These are phyloP conservation scores for Alternaria angustiovoidea DNA, from an alignment of 2,329 filamentous ascomycete species.

Conservation along the genomic window DNA sequence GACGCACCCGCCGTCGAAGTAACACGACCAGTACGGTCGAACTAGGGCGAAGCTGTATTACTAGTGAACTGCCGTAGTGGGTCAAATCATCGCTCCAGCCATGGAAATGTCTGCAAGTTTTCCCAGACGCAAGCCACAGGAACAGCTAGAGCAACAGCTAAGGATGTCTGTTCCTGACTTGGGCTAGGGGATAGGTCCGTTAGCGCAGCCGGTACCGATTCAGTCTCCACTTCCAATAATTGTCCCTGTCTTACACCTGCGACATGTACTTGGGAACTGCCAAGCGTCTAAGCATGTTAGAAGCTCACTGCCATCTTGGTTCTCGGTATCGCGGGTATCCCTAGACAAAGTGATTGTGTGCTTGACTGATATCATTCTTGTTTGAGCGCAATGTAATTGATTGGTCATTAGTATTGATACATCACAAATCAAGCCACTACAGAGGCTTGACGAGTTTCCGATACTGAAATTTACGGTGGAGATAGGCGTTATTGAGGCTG, in stretches of 20 bases:
- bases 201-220: slow-evolving; percentile 15
- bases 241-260: slow-evolving; percentile 8
- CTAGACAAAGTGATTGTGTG: not conserved
- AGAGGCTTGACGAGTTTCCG: not conserved
- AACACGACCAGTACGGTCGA: slow-evolving; percentile 30
- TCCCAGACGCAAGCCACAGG: slow-evolving; percentile 11
- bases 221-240: slow-evolving; percentile 9
- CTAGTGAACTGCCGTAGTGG: not conserved
- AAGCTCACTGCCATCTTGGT: not conserved
- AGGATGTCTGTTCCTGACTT: slow-evolving; percentile 13
- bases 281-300: not conserved
- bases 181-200: slow-evolving; percentile 5
- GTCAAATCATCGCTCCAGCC: not conserved
- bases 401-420: not conserved
- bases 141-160: slow-evolving; percentile 6
- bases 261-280: not conserved
- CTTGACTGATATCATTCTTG: not conserved
- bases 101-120: slow-evolving; percentile 2
- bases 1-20: slow-evolving; percentile 75
- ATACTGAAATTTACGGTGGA: not conserved
- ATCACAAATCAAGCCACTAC: not conserved
- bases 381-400: not conserved
- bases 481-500: not conserved
- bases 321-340: not conserved
- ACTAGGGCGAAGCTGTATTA: slow-evolving; percentile 5